Evolutionary conservation across 2,329 filamentous ascomycete genomes (phyloP).

Genomic region (Parascedosporium putredinis): DNA sequence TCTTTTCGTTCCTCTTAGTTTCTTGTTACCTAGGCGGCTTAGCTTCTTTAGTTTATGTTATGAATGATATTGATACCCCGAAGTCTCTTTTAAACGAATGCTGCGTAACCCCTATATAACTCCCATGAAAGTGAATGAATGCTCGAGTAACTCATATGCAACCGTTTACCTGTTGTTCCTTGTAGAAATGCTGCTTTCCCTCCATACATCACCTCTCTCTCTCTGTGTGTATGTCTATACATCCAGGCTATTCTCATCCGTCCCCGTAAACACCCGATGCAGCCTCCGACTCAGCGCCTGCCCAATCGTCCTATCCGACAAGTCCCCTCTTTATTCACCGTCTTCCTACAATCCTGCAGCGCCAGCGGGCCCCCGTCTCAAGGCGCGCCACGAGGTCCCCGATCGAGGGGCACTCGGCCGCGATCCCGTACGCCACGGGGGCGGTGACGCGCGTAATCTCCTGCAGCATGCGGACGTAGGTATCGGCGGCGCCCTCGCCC

Average conservation of each 20-base stretch:
- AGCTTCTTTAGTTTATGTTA: too few species aligned
- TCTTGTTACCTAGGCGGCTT: not conserved
- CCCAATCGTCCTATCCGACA: slow-evolving; percentile 45
- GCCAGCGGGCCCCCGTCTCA: slow-evolving; percentile 46
- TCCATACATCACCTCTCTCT: too few species aligned
- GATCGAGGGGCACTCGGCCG: slow-evolving; percentile 48
- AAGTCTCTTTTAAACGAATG: not conserved
- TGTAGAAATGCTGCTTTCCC: slow-evolving; percentile 2
- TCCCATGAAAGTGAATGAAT: too few species aligned
- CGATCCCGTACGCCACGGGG: slow-evolving; percentile 61
- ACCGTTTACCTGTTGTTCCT: too few species aligned
- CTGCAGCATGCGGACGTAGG: slow-evolving; percentile 65
- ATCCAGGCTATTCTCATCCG: slow-evolving; percentile 45
- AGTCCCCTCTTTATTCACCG: slow-evolving; percentile 46
- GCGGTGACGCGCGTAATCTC: slow-evolving; percentile 63
- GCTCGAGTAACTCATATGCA: too few species aligned
- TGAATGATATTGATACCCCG: not conserved
- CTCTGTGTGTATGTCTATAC: slow-evolving; percentile 27
- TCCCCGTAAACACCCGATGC: slow-evolving; percentile 48
- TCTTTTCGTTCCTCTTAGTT: too few species aligned
- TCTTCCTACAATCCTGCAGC: slow-evolving; percentile 51
- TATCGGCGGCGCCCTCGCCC: slow-evolving; percentile 55
- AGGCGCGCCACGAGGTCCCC: slow-evolving; percentile 48
- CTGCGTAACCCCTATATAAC: not conserved
- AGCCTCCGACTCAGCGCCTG: slow-evolving; percentile 48